Evolutionary conservation across 2,329 filamentous ascomycete genomes (phyloP).

Genomic region (Trichoderma atrobrunneum): DNA sequence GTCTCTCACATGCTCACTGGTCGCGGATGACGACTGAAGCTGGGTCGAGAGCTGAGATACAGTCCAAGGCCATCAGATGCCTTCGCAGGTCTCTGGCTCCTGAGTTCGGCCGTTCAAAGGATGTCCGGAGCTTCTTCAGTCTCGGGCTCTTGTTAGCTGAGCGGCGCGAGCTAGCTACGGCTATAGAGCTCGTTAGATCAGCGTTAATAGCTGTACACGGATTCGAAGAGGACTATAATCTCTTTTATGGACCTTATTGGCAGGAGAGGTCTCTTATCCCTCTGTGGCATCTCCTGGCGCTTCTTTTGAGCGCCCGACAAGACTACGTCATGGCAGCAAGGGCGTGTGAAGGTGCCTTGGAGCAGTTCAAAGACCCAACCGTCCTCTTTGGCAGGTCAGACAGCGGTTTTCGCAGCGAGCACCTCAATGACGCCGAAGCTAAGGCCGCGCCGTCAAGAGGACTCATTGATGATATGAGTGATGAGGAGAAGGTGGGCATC

Average conservation of each 20-base stretch:
- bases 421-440: slow-evolving; percentile 57
- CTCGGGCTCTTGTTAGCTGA: slow-evolving; percentile 85
- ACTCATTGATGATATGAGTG: slow-evolving; percentile 75
- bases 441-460: slow-evolving; percentile 38
- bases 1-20: slow-evolving; percentile 83
- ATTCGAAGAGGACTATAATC: slow-evolving; percentile 42
- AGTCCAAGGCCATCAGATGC: slow-evolving; percentile 72
- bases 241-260: slow-evolving; percentile 52
- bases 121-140: slow-evolving; percentile 75
- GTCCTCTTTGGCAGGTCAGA: slow-evolving; percentile 66
- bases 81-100: slow-evolving; percentile 71
- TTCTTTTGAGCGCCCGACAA: slow-evolving; percentile 81
- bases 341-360: slow-evolving; percentile 86
- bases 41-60: slow-evolving; percentile 66
- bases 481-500: slow-evolving; percentile 79
- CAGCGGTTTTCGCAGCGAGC: slow-evolving; percentile 60
- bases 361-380: slow-evolving; percentile 74
- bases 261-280: slow-evolving; percentile 68
- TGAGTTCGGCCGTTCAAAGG: slow-evolving; percentile 62
- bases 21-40: slow-evolving; percentile 77
- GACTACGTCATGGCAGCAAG: slow-evolving; percentile 77
- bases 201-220: slow-evolving; percentile 63
- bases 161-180: slow-evolving; percentile 72
- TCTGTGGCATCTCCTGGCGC: slow-evolving; percentile 85
- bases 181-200: slow-evolving; percentile 77